These are phyloP conservation scores for Juglanconis oblonga DNA, from an alignment of 2,329 filamentous ascomycete species.

Conservation along the genomic window DNA sequence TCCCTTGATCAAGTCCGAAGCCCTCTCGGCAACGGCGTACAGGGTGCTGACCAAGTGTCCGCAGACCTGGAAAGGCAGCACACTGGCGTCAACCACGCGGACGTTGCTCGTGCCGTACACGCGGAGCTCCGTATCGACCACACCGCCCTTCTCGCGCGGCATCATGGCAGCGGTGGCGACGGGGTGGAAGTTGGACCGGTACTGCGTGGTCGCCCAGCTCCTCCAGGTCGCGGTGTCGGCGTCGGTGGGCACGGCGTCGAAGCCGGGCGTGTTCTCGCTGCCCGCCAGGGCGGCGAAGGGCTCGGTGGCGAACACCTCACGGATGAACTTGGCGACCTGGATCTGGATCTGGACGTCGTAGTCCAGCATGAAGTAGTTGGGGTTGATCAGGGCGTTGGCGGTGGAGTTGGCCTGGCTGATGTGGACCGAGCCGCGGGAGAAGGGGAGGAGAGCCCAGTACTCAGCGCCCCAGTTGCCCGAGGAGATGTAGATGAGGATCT, in stretches of 20 bases:
- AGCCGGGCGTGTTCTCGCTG: constrained; percentile 18
- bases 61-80: constrained; percentile 36
- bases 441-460: constrained; percentile 10
- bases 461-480: not conserved
- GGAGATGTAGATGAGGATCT: constrained; percentile 7
- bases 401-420: not conserved
- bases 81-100: constrained; percentile 41
- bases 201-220: constrained; percentile 23
- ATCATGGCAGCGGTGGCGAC: constrained; percentile 39
- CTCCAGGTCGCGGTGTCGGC: not conserved
- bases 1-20: constrained; percentile 20
- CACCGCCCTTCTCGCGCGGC: constrained; percentile 35
- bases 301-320: constrained; percentile 19
- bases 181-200: constrained; percentile 32
- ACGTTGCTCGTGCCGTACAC: constrained; percentile 41
- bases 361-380: constrained; percentile 38
- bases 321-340: constrained; percentile 27
- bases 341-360: constrained; percentile 34
- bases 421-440: constrained; percentile 6
- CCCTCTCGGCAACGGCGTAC: constrained; percentile 46
- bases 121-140: constrained; percentile 35
- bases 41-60: constrained; percentile 41
- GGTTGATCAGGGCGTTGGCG: constrained; percentile 30
- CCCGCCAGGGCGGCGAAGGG: constrained; percentile 14
- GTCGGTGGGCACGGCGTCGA: constrained; percentile 11